Base-by-base conservation (phyloP, 306 rosid genomes). In the Gleditsia sinensis region DNA sequence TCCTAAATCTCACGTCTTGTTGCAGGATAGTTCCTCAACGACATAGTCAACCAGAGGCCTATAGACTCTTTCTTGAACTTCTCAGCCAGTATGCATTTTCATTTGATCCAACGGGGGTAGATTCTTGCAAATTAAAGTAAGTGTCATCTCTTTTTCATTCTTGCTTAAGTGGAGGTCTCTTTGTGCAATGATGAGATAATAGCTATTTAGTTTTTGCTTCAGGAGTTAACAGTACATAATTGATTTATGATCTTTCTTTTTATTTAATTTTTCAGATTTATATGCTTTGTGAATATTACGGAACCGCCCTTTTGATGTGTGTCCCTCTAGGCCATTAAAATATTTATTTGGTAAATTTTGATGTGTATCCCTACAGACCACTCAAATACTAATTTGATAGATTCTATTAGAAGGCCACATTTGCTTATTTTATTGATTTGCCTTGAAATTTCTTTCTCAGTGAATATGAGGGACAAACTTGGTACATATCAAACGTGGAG, bases 61-160 rank as follows among this genome's bases (percentile, higher is more conserved):
- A 68, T 43, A 79, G 80, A 13, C 90, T 88, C 51, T 88, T 83
- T 32, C 89, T 91, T 33, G 84, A 87, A 5, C 94, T 91, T 57
- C 86, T 91, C 17, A 25, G 70, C 28, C 85, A 85, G 7, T 72
- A 82, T 54, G 90, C 84, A 12, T 77, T 91, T 25, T 79, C 85
- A 13, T 87, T 83, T 76, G 71, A 61, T 20, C 78, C 91, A 9
- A 27, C 54, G 45, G 36, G 39, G 1, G 36, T 73, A 0, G 43
- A 48, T 40, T 77, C 59, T 7, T 70, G 33, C 64, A 85, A 54
- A 50, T 64, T 21, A 68, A 88, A 74, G 96, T 88, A 54, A 66
- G 77, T 69, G 3, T 33, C 67, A 36, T 24, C 23, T 23, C 13
- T 13, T 32, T 21, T 10, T 27, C 42, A 9, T 7, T 49, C 19